Evolutionary conservation across 2,329 filamentous ascomycete genomes (phyloP).

Genomic region (Hypoxylon sp.): DNA sequence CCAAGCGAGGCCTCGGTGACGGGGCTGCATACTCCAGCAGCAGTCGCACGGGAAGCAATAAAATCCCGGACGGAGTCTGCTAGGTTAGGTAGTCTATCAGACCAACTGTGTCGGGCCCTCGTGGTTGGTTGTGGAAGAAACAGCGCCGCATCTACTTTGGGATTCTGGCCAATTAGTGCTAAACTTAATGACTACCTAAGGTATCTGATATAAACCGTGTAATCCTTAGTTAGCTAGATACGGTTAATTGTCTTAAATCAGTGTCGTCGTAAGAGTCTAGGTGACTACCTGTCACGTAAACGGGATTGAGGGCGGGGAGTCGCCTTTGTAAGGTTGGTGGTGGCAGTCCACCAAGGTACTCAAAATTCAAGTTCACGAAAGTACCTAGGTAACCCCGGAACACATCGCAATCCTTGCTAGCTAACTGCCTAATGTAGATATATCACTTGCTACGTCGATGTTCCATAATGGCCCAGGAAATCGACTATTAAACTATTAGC

Average conservation of each 20-base stretch:
- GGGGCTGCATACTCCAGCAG: slow-evolving; percentile 48
- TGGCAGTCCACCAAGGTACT: slow-evolving; percentile 31
- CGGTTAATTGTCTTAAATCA: no score
- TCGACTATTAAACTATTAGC: no score
- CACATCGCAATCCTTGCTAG: not conserved
- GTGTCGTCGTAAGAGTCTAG: no score
- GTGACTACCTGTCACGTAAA: not conserved
- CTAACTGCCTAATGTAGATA: slow-evolving; percentile 33
- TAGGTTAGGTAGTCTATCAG: slow-evolving; percentile 25
- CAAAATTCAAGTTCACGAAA: slow-evolving; percentile 7
- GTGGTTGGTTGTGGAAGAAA: not conserved
- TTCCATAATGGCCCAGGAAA: no score
- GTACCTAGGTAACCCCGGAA: not conserved
- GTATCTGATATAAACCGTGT: no score
- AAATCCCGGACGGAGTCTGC: slow-evolving; percentile 50
- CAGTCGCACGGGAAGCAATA: slow-evolving; percentile 49
- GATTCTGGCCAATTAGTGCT: not conserved
- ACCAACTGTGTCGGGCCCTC: not conserved
- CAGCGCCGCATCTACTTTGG: not conserved
- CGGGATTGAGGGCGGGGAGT: not conserved
- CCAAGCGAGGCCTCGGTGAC: slow-evolving; percentile 63
- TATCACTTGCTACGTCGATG: no score
- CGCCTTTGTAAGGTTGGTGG: slow-evolving; percentile 13
- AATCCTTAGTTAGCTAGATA: no score
- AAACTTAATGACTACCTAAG: not conserved